Evolutionary conservation across 192 early-diverging fungal genomes (phyloP).

Genomic region (Tieghemiomyces parasiticus): DNA sequence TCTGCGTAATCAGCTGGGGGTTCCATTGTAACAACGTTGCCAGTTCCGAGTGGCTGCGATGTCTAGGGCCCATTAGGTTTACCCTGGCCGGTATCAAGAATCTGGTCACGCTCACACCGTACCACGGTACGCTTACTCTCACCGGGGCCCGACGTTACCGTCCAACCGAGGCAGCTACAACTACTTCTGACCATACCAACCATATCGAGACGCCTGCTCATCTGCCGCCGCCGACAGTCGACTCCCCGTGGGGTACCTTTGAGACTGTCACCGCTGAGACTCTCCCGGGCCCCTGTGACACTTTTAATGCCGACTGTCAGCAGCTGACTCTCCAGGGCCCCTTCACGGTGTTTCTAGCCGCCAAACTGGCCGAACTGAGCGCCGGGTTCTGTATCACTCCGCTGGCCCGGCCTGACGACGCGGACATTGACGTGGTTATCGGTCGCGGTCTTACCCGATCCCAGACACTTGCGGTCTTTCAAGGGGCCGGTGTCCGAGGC

Average conservation of each 20-base stretch:
- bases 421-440: background rate
- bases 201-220: background rate
- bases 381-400: slow-evolving; percentile 2
- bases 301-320: background rate
- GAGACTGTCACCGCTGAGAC: background rate
- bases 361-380: slow-evolving; percentile 4
- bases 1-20: slow-evolving; percentile 5
- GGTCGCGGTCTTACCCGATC: background rate
- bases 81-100: background rate
- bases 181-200: background rate
- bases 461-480: background rate
- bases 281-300: background rate
- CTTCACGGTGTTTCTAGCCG: slow-evolving; percentile 3
- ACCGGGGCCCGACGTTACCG: background rate
- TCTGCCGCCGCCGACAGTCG: background rate
- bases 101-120: background rate
- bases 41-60: background rate
- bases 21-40: slow-evolving; percentile 6
- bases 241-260: background rate
- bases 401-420: background rate
- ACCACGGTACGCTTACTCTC: background rate
- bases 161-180: background rate
- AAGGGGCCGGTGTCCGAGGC: background rate
- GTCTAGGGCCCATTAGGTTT: background rate
- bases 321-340: background rate